Conservation (phyloP, 2,329 filamentous ascomycete genomes). For the Orbilia javanica region DNA sequence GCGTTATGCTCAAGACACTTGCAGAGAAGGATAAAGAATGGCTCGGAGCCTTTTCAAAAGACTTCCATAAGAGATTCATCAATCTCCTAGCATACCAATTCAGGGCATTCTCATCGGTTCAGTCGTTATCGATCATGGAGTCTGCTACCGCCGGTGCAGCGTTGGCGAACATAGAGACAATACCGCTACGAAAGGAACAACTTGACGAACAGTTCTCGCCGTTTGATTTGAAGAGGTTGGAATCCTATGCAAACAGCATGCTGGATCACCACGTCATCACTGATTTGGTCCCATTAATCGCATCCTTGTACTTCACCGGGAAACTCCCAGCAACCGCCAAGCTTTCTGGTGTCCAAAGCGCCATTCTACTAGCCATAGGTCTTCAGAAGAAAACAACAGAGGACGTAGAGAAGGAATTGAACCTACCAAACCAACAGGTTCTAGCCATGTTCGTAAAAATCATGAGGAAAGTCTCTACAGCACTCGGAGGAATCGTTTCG, state of each 20-base stretch:
- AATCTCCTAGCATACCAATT: constrained; percentile 93
- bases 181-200: constrained; percentile 77
- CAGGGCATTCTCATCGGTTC: constrained; percentile 80
- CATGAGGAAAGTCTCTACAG: constrained; percentile 83
- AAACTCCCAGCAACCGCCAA: constrained; percentile 76
- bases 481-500: constrained; percentile 81
- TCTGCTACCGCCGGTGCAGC: constrained; percentile 80
- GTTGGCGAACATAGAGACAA: constrained; percentile 68
- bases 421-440: constrained; percentile 80
- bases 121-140: constrained; percentile 88
- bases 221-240: constrained; percentile 93
- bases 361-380: constrained; percentile 89
- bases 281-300: constrained; percentile 86
- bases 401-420: constrained; percentile 81
- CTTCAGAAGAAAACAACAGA: constrained; percentile 91
- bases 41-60: constrained; percentile 89
- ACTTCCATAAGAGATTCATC: constrained; percentile 95
- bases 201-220: constrained; percentile 85
- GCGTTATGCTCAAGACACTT: constrained; percentile 92
- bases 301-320: constrained; percentile 85
- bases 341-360: constrained; percentile 84
- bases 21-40: constrained; percentile 79
- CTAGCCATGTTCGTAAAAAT: constrained; percentile 98
- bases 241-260: constrained; percentile 96
- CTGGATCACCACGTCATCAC: constrained; percentile 98